These are phyloP conservation scores for Bondarzewia mesenterica DNA, from an alignment of 1,284 basidiomycete species.

Conservation along the genomic window DNA sequence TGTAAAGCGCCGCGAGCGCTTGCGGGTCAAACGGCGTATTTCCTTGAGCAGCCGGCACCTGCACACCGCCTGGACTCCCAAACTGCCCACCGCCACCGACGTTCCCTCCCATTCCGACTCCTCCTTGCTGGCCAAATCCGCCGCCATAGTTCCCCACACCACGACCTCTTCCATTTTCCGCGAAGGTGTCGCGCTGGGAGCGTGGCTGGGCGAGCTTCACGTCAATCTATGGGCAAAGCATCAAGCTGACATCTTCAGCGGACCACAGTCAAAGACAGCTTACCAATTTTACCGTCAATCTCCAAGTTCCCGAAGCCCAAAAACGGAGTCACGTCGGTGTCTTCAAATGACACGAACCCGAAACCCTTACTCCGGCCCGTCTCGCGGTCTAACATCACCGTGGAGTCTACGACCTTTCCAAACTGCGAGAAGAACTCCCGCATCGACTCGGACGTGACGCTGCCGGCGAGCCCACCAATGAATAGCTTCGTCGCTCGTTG, in stretches of 20 bases:
- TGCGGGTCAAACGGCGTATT: conserved; percentile 73
- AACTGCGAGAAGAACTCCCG: conserved; percentile 86
- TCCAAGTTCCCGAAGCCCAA: conserved; percentile 81
- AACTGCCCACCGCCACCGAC: conserved; percentile 3
- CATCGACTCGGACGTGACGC: conserved; percentile 91
- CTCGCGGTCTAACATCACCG: conserved; percentile 97
- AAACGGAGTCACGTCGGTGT: conserved; percentile 79
- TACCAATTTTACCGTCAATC: conserved; percentile 88
- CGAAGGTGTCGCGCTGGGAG: conserved; percentile 59
- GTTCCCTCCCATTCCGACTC: background rate
- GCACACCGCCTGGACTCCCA: conserved; percentile 15
- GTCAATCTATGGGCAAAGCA: conserved; percentile 62
- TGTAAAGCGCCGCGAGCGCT: conserved; percentile 72
- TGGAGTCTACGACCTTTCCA: conserved; percentile 93
- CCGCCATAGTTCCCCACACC: conserved; percentile 23
- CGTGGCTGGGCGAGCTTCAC: conserved; percentile 91
- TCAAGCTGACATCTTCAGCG: conserved; percentile 1
- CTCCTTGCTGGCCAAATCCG: conserved; percentile 9
- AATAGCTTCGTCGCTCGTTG: conserved; percentile 91
- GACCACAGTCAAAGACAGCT: conserved; percentile 16
- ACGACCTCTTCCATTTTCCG: conserved; percentile 12
- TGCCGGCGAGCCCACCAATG: conserved; percentile 89
- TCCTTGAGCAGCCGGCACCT: conserved; percentile 15
- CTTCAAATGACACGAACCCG: conserved; percentile 95
- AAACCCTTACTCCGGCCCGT: conserved; percentile 95